These are phyloP conservation scores for Skeletonema tropicum DNA, from an alignment of 108 stramenopile genomes.

Conservation along the genomic window DNA sequence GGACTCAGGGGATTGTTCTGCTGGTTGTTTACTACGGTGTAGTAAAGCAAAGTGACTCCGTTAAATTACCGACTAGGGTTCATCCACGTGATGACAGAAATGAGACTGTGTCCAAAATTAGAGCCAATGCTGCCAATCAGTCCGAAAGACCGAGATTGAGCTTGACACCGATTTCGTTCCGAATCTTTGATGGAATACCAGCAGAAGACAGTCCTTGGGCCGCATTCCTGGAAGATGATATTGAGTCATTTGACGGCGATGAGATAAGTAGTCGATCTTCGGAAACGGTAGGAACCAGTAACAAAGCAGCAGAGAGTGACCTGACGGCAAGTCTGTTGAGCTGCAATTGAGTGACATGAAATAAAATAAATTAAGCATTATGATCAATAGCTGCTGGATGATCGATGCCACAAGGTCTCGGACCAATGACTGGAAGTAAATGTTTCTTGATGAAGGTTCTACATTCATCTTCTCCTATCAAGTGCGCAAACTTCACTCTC, in stretches of 20 bases:
- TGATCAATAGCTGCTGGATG: not conserved
- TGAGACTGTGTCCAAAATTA: slow-evolving; percentile 17
- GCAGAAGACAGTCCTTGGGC: slow-evolving; percentile 33
- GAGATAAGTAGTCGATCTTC: not conserved
- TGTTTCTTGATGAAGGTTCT: slow-evolving; percentile 24
- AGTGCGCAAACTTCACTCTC: slow-evolving; percentile 33
- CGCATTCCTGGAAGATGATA: slow-evolving; percentile 3
- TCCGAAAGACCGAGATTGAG: not conserved
- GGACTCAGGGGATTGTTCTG: not conserved
- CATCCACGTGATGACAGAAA: not conserved
- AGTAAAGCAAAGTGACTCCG: not conserved
- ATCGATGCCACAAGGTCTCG: slow-evolving; percentile 29
- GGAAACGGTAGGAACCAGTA: not conserved
- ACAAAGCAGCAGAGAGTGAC: not conserved
- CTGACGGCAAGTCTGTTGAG: not conserved
- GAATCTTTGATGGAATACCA: slow-evolving; percentile 37
- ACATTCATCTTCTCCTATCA: slow-evolving; percentile 31
- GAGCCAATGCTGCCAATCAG: slow-evolving; percentile 7
- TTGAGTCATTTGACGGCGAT: not conserved
- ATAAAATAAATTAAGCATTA: not conserved
- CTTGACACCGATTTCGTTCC: slow-evolving; percentile 2
- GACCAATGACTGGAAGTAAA: slow-evolving; percentile 35
- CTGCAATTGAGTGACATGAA: not conserved
- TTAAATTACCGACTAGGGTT: not conserved
- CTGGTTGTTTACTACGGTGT: not conserved